A percentile compares a stretch with the other conserved stretches of the same genome.
These are phyloP conservation scores for Pichia nakasei DNA, from an alignment of 805 yeast species.

Conservation along the genomic window DNA sequence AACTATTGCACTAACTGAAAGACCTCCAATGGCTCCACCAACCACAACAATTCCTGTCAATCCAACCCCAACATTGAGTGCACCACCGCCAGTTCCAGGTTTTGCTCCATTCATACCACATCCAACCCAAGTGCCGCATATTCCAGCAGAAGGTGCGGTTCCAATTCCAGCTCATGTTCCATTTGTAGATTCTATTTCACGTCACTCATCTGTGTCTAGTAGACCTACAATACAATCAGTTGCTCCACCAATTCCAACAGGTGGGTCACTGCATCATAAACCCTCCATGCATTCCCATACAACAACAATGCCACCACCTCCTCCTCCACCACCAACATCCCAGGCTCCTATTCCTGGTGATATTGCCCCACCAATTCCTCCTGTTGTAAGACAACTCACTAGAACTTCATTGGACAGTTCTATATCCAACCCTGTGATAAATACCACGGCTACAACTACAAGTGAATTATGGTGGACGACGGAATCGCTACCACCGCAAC, in stretches of 20 bases:
- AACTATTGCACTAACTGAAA: conserved; percentile 5
- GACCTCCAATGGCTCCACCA: conserved; percentile 10
- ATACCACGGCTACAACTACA: conserved; percentile 9
- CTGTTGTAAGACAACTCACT: conserved; percentile 2
- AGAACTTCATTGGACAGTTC: conserved; percentile 5
- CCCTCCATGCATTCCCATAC: neutral
- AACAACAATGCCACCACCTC: conserved; percentile 15
- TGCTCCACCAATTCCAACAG: neutral
- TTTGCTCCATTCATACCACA: conserved; percentile 16
- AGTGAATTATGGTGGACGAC: conserved; percentile 57
- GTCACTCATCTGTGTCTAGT: neutral
- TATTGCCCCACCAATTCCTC: neutral
- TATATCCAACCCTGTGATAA: neutral
- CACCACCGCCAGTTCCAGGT: conserved; percentile 17
- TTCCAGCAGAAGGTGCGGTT: neutral
- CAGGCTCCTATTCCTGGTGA: conserved; percentile 1
- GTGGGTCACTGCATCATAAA: neutral
- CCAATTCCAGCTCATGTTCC: neutral
- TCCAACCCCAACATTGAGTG: neutral
- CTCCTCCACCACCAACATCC: conserved; percentile 13
- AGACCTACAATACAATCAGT: neutral
- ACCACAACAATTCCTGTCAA: neutral
- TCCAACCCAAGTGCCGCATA: conserved; percentile 6
- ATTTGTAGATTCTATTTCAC: neutral
- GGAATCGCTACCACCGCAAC: conserved; percentile 46